phyloP scores from a whole-genome alignment of 106 monocot species.

The Apostasia shenzhenica region DNA sequence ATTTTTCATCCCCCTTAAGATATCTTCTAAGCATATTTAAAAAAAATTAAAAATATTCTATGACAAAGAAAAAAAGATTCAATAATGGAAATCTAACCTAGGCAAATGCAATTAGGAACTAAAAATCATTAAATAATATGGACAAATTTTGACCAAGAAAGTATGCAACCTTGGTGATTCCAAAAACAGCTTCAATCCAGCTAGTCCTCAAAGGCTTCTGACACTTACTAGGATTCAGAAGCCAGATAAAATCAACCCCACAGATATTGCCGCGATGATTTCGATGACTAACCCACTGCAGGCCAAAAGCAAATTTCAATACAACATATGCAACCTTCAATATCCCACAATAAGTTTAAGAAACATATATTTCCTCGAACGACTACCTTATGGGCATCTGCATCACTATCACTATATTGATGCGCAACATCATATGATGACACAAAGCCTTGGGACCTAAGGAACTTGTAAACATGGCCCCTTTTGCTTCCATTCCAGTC shows the following conservation, averaged over 20 bases:
- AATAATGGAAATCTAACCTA: neutral
- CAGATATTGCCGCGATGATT: slow-evolving; percentile 98
- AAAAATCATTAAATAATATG: too few species aligned
- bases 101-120: too few species aligned
- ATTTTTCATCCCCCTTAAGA: too few species aligned
- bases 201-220: slow-evolving; percentile 71
- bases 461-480: slow-evolving; percentile 95
- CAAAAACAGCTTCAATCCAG: slow-evolving; percentile 90
- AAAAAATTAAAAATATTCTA: too few species aligned
- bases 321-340: neutral
- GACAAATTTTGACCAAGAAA: neutral
- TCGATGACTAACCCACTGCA: slow-evolving; percentile 97
- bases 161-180: slow-evolving; percentile 70
- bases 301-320: neutral
- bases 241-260: slow-evolving; percentile 99
- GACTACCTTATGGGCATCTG: slow-evolving; percentile 89
- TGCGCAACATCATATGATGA: slow-evolving; percentile 98
- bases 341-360: neutral
- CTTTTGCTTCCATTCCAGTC: slow-evolving; percentile 99
- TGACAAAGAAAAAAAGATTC: neutral
- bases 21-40: too few species aligned
- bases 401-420: slow-evolving; percentile 85
- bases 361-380: neutral
- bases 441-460: slow-evolving; percentile 89
- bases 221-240: slow-evolving; percentile 71